Base-by-base conservation (phyloP, 2,329 filamentous ascomycete genomes). In the Emergomyces orientalis region DNA sequence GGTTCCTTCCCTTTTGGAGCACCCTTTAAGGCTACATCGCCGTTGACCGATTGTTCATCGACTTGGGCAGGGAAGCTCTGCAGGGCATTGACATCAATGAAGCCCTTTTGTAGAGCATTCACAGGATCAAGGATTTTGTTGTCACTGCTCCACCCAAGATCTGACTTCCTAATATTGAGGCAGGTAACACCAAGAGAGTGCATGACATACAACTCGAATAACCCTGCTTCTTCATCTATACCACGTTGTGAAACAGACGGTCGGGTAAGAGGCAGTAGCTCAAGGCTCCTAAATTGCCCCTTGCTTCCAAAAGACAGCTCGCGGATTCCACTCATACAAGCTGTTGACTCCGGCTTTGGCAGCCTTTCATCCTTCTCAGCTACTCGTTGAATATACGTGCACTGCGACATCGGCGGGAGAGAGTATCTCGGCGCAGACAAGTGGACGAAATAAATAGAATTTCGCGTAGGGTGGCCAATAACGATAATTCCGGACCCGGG, bases 131-230 rank as follows among this genome's bases (percentile, higher is more conserved):
- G 80, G 61, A 96, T 89, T 79, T 95, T 96, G 76, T 91, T 93
- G 65, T 97, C 90, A 69, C 86, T 85, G 69, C 88, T 88, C 92
- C 92, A 97, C 37, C 95, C 94, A 58, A 99, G 81, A 75, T 97
- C 93, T 60, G 87, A 85, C 73, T 93, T 90, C 74, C 89, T 93
- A 73, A 99, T 86, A 66, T 86, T 87, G 61, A 97, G 75, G 70
- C 90, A 93, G 22, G 92, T 92, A n/a, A 97, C 91, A 65, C 94
- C 94, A 78, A 91, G 95, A 13, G 94, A 97, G 75, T 99, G 93
- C 88, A 97, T 96, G 39, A 91, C 89, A 73, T 99, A 99, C 11
- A 99, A 82, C 78, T 99, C 94, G 71, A 99, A 97, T 17, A 97
- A 78, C 0, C 62, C 86, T 19, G 85, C 85, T 66, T 94, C 88